phyloP scores from a whole-genome alignment of 2,329 filamentous ascomycete species.

The Colletotrichum kahawae region DNA sequence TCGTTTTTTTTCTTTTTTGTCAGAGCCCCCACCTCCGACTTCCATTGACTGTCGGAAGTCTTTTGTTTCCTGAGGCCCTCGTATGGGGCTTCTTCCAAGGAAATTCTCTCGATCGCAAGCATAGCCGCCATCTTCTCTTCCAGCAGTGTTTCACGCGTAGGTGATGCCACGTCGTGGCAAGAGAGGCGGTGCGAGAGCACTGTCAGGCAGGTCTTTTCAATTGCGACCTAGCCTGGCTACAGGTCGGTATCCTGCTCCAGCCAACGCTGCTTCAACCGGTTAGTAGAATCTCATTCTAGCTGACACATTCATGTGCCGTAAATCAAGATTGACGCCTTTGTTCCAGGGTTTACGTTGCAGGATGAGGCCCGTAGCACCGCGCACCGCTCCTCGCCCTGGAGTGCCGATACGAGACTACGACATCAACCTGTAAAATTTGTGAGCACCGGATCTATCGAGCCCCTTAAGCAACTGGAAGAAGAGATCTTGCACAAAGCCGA shows the following conservation, averaged over 20 bases:
- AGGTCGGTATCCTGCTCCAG: not conserved
- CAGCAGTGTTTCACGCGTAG: not conserved
- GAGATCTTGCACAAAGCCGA: conserved; percentile 18
- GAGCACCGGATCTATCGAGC: conserved; percentile 57
- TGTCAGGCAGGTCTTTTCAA: not conserved
- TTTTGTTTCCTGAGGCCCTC: not conserved
- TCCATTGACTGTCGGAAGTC: not conserved
- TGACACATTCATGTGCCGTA: not conserved
- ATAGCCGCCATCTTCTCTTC: not conserved
- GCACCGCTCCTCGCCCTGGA: conserved; percentile 43
- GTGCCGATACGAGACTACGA: conserved; percentile 46
- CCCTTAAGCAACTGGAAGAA: conserved; percentile 46
- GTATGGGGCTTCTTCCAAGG: not conserved
- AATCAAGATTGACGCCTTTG: not conserved
- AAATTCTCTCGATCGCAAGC: not conserved
- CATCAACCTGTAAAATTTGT: conserved; percentile 56
- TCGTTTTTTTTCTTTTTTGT: not conserved
- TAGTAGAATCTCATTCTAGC: not conserved
- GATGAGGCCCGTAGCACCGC: conserved; percentile 28
- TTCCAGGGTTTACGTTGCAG: conserved; percentile 22
- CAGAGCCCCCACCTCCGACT: not conserved
- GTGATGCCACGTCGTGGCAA: conserved; percentile 16
- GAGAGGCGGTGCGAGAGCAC: conserved; percentile 4
- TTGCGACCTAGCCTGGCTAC: not conserved
- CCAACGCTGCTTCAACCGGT: not conserved